Evolutionary conservation across 177 flowering plant genomes (phyloP).

Genomic region (Vitis hybrid): DNA sequence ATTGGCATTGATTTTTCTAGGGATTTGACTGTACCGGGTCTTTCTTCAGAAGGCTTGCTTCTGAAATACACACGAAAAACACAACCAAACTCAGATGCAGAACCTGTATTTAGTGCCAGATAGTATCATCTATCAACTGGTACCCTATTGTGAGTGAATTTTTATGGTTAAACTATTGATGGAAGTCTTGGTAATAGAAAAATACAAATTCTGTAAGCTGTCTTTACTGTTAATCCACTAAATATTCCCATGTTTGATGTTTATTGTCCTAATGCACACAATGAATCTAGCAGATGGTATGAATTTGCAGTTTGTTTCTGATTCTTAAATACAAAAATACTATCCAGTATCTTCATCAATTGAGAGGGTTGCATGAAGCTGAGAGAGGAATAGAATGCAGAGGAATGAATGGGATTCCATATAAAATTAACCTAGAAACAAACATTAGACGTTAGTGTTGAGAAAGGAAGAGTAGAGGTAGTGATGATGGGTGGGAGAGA

Average conservation of each 20-base stretch:
- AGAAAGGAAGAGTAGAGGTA: too few relatives aligned
- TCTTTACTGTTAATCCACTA: neutral
- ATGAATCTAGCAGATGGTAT: neutral
- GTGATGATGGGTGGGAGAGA: too few relatives aligned
- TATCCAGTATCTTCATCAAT: neutral
- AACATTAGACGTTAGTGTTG: too few relatives aligned
- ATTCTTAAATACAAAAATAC: neutral
- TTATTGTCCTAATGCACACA: neutral
- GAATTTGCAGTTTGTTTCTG: neutral
- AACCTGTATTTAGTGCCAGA: slow-evolving; percentile 83
- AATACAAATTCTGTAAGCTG: neutral
- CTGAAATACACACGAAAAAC: slow-evolving; percentile 90
- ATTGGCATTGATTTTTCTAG: slow-evolving; percentile 31
- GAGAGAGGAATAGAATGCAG: neutral
- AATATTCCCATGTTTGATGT: neutral
- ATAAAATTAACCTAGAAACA: too few relatives aligned
- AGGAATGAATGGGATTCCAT: too few relatives aligned
- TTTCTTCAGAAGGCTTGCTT: slow-evolving; percentile 83
- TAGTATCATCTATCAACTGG: slow-evolving; percentile 23
- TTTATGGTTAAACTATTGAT: neutral
- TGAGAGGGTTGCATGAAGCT: neutral
- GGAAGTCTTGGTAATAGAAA: neutral
- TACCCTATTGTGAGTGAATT: neutral
- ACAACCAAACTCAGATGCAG: slow-evolving; percentile 70
- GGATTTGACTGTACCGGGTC: slow-evolving; percentile 86